These are phyloP conservation scores for Venturia effusa DNA, from an alignment of 2,329 filamentous ascomycete species.

Conservation along the genomic window DNA sequence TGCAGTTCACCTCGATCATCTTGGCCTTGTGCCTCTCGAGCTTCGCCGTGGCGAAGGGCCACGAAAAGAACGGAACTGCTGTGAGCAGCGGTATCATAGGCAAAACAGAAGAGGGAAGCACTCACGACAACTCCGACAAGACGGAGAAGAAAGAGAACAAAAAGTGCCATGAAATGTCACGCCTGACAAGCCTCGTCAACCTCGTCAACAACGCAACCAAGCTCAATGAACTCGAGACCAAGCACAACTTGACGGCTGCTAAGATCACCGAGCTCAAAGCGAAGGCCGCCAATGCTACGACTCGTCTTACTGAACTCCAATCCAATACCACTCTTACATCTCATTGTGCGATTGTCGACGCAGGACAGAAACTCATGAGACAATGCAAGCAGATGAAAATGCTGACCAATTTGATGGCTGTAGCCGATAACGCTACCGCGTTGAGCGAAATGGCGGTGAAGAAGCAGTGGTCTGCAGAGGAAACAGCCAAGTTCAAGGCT, in stretches of 20 bases:
- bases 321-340: slow-evolving; percentile 20
- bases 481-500: slow-evolving; percentile 18
- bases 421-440: slow-evolving; percentile 21
- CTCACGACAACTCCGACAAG: too few species aligned
- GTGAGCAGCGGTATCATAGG: too few species aligned
- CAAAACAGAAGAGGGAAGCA: too few species aligned
- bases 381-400: too few species aligned
- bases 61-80: too few species aligned
- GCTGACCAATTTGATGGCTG: slow-evolving; percentile 12
- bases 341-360: slow-evolving; percentile 19
- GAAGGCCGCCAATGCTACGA: slow-evolving; percentile 18
- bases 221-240: slow-evolving; percentile 18
- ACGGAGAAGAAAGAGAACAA: too few species aligned
- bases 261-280: slow-evolving; percentile 19
- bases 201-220: slow-evolving; percentile 21
- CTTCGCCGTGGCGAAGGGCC: too few species aligned
- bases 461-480: slow-evolving; percentile 17
- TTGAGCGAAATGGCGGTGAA: slow-evolving; percentile 17
- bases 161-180: slow-evolving; percentile 17
- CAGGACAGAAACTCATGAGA: slow-evolving; percentile 15
- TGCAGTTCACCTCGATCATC: too few species aligned
- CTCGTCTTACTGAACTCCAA: slow-evolving; percentile 17
- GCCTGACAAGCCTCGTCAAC: slow-evolving; percentile 17
- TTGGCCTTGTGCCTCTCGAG: too few species aligned
- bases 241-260: slow-evolving; percentile 17